Evolutionary conservation across 164 flowering plant genomes (phyloP), one percentile per base, ranked within the genome.

Genomic region (Stephania yunnanensis): DNA sequence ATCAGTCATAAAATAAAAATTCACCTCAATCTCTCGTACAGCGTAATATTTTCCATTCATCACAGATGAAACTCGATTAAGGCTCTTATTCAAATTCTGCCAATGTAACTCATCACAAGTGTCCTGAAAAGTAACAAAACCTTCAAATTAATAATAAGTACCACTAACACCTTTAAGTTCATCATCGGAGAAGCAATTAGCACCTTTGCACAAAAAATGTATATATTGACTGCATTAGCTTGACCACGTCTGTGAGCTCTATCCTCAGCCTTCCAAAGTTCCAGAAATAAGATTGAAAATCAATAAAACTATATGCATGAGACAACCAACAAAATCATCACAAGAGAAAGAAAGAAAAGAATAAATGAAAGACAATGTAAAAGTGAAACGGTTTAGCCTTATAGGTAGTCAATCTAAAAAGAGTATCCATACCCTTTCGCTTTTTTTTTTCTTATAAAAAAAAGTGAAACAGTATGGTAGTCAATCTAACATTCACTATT

Each of bases 181-280:
- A 46, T 65, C 68, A 11, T 42, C 25, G 55, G 17, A 36, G 12
- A n/a, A 73, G 68, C 44, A 70, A 20, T 6, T 50, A 74, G 55
- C 61, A 95, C 99, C 99, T 93, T 96, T 31, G 97, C 99, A 83
- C 95, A 90, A 73, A 96, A 95, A 64, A 92, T 87, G 78, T 94
- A 96, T 66, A 94, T 77, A 76, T 94, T 94, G 83, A 96, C 96
- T 7, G 93, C 88, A 77, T 86, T 92, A 67, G 83, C 87, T 81
- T 96, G 99, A 66, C 99, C 99, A 73, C 90, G 89, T 76, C 98
- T 87, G 81, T 96, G 99, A 76, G 98, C 97, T 87, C 99, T 87
- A 83, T 88, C 93, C 79, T 96, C 99, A 73, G 98, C 99, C 99
- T 95, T 82, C 71, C 82, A 78, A 75, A 36, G 75, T 70, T 20